Evolutionary conservation across 75 land plant genomes (phyloP), one percentile per base, ranked within the genome.

Genomic region (Picea sitchensis): DNA sequence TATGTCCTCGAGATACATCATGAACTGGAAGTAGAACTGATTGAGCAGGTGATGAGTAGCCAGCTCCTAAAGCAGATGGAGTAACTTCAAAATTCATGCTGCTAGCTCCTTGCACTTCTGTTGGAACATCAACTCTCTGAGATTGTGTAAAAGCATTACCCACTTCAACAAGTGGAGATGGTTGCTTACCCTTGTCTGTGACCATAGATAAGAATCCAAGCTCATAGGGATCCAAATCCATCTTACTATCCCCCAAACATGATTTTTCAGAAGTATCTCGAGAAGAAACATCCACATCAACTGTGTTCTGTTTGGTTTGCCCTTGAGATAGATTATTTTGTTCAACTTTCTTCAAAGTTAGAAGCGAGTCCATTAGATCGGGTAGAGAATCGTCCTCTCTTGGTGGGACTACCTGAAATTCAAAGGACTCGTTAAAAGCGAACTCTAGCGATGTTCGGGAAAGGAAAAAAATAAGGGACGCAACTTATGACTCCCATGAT

Each of bases 21-120:
- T 30, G 3, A 14, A 26, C 76, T 31, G 34, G 59, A 51, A 51
- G 56, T 51, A 12, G 56, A 54, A 75, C 26, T 56, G 32, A 26
- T 58, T 75, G 58, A 14, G 36, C 15, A 31, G n/a, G 1, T 18
- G 56, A 51, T 3, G 60, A 14, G 30, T 57, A 30, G 30, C 34
- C 17, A 4, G 18, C 59, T 75, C 76, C 76, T 26, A 30, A 14
- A 58, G 34, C 59, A 57, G 76, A 75, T 2, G 21, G 26, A 14
- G 6, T 41, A 9, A 23, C 47, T 44, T 71, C 54, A 44, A 47
- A 20, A 71, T n/a, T 71, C 54, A 32, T 71, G 54, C 54, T n/a
- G 26, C 74, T n/a, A n/a, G 51, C 17, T 71, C n/a, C 51, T 44
- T 71, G 74, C 44, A 71, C 26, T 44, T 71, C 74, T 71, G 74